Base-by-base conservation (phyloP, 2,329 filamentous ascomycete species). In the Didymella segeticola region DNA sequence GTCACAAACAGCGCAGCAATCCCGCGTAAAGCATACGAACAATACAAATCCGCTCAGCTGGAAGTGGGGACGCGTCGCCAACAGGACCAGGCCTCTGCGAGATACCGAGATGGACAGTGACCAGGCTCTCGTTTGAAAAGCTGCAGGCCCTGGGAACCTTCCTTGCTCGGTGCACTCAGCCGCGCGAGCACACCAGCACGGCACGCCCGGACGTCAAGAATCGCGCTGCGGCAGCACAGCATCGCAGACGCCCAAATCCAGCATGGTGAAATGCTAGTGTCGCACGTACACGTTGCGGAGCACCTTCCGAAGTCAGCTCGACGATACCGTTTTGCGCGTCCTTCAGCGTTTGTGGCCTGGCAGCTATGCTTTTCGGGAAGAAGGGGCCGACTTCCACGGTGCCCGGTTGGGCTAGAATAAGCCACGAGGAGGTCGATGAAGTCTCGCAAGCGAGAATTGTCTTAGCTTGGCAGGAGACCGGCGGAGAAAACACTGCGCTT, bases 211-310 rank as follows among this genome's bases (percentile, higher is more conserved):
- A 19, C 47, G 12, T 39, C 31, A 37, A 42, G 36, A 39, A 37
- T 6, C 20, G 5, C 12, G 4, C 12, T 11, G 34, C 20, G n/a
- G 19, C 34, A 23, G 15, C 4, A 12, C 12, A 12, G 20, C 19
- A 17, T 34, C 19, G 29, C 43, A 14, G 17, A 37, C 3, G 4
- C 23, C 26, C 33, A 20, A 25, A 36, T 22, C 11, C 12, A 39
- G 34, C 27, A 25, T 34, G 49, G 36, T 19, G 36, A 20, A 7
- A 39, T 39, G 33, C 33, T 25, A 14, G 11, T n/a, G 51, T 49
- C 23, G 51, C 39, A 41, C 51, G 34, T 12, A 43, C 45, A 45
- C 45, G 51, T 43, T 39, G 39, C 45, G 45, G 51, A 45, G n/a
- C 10, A 25, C 4, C 12, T 30, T 45, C 51, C 45, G 51, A 39